Conservation (phyloP, 768 basidiomycete genomes). For the Lepiota brunneoincarnata region DNA sequence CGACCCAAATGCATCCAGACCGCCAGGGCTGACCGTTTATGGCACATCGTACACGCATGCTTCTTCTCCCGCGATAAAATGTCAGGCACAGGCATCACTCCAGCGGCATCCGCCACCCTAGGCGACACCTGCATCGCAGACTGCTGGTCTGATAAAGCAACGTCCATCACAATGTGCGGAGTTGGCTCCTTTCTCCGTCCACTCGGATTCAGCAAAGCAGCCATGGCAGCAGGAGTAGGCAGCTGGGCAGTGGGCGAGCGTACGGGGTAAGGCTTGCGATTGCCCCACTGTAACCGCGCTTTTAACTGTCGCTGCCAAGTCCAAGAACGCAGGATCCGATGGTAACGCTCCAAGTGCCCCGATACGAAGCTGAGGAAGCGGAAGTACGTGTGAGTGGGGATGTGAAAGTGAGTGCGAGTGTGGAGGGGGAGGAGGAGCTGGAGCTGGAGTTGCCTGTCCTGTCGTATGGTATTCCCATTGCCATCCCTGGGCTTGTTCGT, state of each 20-base stretch:
- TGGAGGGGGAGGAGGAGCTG: constrained; percentile 10
- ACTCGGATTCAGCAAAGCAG: constrained; percentile 38
- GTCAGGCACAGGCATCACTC: constrained; percentile 21
- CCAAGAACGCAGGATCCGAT: constrained; percentile 5
- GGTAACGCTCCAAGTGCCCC: background rate
- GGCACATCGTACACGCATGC: constrained; percentile 81
- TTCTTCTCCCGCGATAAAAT: constrained; percentile 60
- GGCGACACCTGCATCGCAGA: constrained; percentile 5
- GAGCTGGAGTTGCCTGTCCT: constrained; percentile 13
- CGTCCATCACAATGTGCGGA: constrained; percentile 11
- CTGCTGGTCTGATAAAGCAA: constrained; percentile 13
- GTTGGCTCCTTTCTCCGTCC: constrained; percentile 27
- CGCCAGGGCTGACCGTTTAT: constrained; percentile 55
- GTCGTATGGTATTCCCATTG: constrained; percentile 9
- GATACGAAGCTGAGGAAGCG: constrained; percentile 11
- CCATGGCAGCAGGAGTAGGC: constrained; percentile 48
- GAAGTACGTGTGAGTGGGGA: constrained; percentile 7
- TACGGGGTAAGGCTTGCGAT: constrained; percentile 14
- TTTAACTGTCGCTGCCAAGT: constrained; percentile 11
- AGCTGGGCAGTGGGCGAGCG: constrained; percentile 37
- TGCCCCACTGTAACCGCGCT: constrained; percentile 10
- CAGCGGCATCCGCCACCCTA: background rate
- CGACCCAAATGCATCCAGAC: constrained; percentile 16
- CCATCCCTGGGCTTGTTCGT: constrained; percentile 21
- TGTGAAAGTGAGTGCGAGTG: constrained; percentile 14